These are phyloP conservation scores for Mycena indigotica DNA, from an alignment of 768 basidiomycete species.

Conservation along the genomic window DNA sequence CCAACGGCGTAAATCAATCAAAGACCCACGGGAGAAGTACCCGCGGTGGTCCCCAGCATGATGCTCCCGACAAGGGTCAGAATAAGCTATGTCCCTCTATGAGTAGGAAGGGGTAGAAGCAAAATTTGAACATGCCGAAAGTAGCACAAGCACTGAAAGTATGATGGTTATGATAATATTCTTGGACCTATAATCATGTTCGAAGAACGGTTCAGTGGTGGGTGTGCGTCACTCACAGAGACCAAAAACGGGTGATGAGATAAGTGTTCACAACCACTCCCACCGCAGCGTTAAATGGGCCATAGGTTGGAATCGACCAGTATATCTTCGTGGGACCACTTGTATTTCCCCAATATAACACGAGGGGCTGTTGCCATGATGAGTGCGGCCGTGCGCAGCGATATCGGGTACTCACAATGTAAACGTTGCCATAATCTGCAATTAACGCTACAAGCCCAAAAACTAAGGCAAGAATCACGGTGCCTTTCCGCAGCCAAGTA, in stretches of 20 bases:
- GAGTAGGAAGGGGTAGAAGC: too few species aligned
- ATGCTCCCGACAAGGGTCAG: not conserved
- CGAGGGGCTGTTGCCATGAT: not conserved
- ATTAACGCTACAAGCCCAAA: not conserved
- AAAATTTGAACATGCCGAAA: too few species aligned
- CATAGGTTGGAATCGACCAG: not conserved
- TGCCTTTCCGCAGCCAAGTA: not conserved
- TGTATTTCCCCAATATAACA: not conserved
- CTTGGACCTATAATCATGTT: not conserved
- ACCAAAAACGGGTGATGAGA: not conserved
- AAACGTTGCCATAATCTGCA: not conserved
- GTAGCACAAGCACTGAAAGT: not conserved
- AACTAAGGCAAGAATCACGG: not conserved
- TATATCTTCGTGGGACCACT: not conserved
- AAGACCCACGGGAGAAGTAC: too few species aligned
- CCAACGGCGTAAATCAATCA: too few species aligned
- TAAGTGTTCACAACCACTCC: not conserved
- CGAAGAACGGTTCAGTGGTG: too few species aligned
- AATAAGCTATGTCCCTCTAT: too few species aligned
- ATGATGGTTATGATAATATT: not conserved
- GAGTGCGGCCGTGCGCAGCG: not conserved
- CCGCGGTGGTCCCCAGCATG: not conserved
- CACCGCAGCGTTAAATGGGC: not conserved
- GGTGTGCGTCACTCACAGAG: not conserved
- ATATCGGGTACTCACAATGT: not conserved